phyloP scores from a whole-genome alignment of 768 basidiomycete genomes.

The Auriscalpium microsporum region DNA sequence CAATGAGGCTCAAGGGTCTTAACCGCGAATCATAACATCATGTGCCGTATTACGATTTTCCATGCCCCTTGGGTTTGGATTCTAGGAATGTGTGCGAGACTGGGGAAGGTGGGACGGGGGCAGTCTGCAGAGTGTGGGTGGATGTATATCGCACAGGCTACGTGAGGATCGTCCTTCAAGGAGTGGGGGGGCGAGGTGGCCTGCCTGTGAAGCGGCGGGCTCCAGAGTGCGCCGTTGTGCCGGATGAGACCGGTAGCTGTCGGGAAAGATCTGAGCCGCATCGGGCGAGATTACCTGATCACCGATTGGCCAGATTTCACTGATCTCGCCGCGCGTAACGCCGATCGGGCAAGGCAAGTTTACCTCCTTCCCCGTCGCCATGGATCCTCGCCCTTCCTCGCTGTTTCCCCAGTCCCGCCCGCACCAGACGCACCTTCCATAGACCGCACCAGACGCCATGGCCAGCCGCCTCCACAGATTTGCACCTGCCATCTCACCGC shows the following conservation, averaged over 20 bases:
- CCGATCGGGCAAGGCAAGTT: constrained; percentile 15
- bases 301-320: constrained; percentile 17
- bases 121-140: no score
- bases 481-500: no score
- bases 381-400: constrained; percentile 1
- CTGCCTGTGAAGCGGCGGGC: neutral
- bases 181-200: constrained; percentile 7
- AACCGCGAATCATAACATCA: no score
- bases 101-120: no score
- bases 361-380: neutral
- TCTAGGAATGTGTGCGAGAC: no score
- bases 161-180: no score
- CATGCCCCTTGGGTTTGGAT: no score
- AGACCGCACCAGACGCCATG: neutral
- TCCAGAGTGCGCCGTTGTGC: constrained; percentile 2
- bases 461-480: neutral
- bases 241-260: constrained; percentile 3
- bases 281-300: constrained; percentile 17
- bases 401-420: neutral
- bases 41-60: no score
- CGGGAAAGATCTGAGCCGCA: constrained; percentile 14
- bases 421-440: neutral
- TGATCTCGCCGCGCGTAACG: constrained; percentile 16
- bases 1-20: no score
- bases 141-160: no score